phyloP scores from a whole-genome alignment of 768 basidiomycete species.

The Suillus subluteus region DNA sequence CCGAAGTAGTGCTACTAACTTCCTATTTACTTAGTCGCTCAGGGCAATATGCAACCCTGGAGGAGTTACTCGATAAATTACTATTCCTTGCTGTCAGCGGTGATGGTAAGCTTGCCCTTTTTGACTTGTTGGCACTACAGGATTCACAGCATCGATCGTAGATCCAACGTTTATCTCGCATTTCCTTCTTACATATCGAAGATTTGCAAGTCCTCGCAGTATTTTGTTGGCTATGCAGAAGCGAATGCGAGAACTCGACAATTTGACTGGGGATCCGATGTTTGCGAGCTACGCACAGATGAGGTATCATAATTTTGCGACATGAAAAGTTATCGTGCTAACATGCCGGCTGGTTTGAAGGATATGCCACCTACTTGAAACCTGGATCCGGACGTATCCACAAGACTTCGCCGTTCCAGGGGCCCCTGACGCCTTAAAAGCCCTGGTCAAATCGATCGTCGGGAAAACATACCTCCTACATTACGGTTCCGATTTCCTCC shows the following conservation, averaged over 20 bases:
- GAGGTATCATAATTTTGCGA: slow-evolving; percentile 51
- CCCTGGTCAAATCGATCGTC: slow-evolving; percentile 78
- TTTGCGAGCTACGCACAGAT: slow-evolving; percentile 89
- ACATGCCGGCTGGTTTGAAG: slow-evolving; percentile 38
- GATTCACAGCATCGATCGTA: slow-evolving; percentile 33
- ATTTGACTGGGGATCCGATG: slow-evolving; percentile 76
- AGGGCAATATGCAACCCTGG: slow-evolving; percentile 73
- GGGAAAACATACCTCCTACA: slow-evolving; percentile 82
- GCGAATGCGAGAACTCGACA: slow-evolving; percentile 77
- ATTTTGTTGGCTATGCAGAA: slow-evolving; percentile 88
- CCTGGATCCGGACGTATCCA: slow-evolving; percentile 77
- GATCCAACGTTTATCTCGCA: slow-evolving; percentile 79
- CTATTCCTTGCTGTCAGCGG: slow-evolving; percentile 83
- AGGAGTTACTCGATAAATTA: slow-evolving; percentile 81
- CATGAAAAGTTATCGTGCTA: slow-evolving; percentile 12
- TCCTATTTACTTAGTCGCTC: slow-evolving; percentile 44
- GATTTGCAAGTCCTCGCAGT: slow-evolving; percentile 79
- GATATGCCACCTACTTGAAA: slow-evolving; percentile 77
- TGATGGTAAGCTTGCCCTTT: slow-evolving; percentile 57
- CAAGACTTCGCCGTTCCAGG: slow-evolving; percentile 81
- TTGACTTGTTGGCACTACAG: slow-evolving; percentile 12
- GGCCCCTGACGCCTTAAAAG: slow-evolving; percentile 70
- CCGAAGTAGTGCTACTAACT: slow-evolving; percentile 17
- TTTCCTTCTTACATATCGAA: slow-evolving; percentile 82
- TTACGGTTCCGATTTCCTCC: slow-evolving; percentile 82